A percentile compares a stretch with the other conserved stretches of the same genome.
Evolutionary conservation across 1,284 basidiomycete genomes (phyloP).

Genomic region (Coniferiporia weirii): DNA sequence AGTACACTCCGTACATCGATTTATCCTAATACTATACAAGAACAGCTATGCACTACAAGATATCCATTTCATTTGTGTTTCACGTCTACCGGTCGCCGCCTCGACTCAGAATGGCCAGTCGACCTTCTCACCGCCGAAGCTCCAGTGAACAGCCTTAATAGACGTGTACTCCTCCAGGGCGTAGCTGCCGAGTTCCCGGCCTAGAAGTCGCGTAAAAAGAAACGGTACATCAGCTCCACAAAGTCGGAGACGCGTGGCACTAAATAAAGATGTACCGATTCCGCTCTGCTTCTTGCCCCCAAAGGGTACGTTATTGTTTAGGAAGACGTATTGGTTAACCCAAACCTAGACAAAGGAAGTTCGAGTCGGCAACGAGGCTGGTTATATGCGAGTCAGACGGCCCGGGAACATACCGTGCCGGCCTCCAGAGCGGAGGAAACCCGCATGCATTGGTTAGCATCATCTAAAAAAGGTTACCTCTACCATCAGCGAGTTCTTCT

Average conservation of each 20-base stretch:
- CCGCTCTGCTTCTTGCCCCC: slow-evolving; percentile 88
- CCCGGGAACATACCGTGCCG: slow-evolving; percentile 59
- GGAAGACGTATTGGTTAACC: slow-evolving; percentile 83
- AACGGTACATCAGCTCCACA: slow-evolving; percentile 15
- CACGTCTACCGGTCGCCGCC: neutral
- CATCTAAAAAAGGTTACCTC: slow-evolving; percentile 40
- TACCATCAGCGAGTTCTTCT: slow-evolving; percentile 10
- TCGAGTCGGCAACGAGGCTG: neutral
- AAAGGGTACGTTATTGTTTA: slow-evolving; percentile 85
- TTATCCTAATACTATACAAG: neutral
- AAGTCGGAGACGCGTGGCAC: slow-evolving; percentile 14
- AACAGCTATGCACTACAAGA: neutral
- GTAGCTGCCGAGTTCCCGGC: slow-evolving; percentile 84
- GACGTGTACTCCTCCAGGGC: slow-evolving; percentile 82
- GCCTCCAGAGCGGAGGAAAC: slow-evolving; percentile 80
- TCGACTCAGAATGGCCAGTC: slow-evolving; percentile 65
- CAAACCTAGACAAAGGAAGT: slow-evolving; percentile 53
- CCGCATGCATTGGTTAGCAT: slow-evolving; percentile 84
- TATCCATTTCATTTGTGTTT: neutral
- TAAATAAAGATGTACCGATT: slow-evolving; percentile 40
- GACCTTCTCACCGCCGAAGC: slow-evolving; percentile 68
- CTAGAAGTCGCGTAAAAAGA: slow-evolving; percentile 31
- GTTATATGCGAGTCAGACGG: neutral
- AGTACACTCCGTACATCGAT: neutral
- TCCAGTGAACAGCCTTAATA: slow-evolving; percentile 85